Conservation (phyloP, 163 green algal species). For the Chlamydomonas reinhardtii region DNA sequence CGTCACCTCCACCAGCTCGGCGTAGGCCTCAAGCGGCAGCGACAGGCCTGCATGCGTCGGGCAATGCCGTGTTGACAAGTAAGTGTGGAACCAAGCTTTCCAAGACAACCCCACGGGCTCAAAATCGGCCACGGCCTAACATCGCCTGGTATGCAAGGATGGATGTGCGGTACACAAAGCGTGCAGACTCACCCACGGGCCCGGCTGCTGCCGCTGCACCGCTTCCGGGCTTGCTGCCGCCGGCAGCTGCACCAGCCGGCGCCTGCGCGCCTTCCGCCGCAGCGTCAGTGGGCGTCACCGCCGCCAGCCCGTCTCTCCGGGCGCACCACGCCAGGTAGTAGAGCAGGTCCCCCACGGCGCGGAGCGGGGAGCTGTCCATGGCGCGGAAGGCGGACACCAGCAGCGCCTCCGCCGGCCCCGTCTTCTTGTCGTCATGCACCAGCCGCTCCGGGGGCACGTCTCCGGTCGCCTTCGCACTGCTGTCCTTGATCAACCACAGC, state of each 20-base stretch:
- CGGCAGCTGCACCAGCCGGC: neutral
- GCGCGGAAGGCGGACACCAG: neutral
- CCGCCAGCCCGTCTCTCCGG: neutral
- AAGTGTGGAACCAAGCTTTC: too few species aligned
- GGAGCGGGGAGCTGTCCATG: neutral
- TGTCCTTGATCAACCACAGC: too few species aligned
- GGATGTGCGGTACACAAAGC: too few species aligned
- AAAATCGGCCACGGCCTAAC: too few species aligned
- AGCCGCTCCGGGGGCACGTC: neutral
- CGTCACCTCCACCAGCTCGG: slow-evolving; percentile 26
- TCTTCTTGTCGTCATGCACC: neutral
- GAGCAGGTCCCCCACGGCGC: slow-evolving; percentile 29
- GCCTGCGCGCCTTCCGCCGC: neutral
- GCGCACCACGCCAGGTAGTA: slow-evolving; percentile 43
- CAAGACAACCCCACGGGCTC: too few species aligned
- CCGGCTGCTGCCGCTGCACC: neutral
- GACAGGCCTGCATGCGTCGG: neutral
- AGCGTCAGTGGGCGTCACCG: neutral
- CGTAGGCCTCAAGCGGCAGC: slow-evolving; percentile 35
- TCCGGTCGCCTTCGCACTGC: too few species aligned
- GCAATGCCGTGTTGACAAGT: neutral
- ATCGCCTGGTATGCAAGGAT: too few species aligned
- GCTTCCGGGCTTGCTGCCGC: neutral
- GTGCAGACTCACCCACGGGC: neutral
- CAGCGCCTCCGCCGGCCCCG: neutral